Evolutionary conservation across 2,329 filamentous ascomycete genomes (phyloP).

Genomic region (Xylaria sp.): DNA sequence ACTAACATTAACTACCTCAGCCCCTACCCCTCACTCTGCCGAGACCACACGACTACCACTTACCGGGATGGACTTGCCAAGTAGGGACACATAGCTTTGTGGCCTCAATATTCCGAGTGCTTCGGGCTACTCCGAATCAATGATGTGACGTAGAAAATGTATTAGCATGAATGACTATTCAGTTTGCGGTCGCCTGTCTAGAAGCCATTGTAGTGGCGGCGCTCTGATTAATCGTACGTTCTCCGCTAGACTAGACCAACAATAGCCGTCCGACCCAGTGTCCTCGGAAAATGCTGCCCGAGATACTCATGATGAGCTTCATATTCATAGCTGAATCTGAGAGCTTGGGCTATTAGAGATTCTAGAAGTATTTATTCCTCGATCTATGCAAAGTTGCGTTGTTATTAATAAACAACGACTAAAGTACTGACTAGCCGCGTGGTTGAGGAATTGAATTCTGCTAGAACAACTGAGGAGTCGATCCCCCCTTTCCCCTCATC

Average conservation of each 20-base stretch:
- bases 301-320: neutral
- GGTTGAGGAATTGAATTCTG: no score
- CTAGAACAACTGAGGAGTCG: neutral
- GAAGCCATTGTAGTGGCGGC: neutral
- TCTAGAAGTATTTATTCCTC: constrained; percentile 6
- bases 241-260: constrained; percentile 4
- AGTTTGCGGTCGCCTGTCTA: neutral
- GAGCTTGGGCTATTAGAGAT: neutral
- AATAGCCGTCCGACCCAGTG: constrained; percentile 4
- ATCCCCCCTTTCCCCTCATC: constrained; percentile 10
- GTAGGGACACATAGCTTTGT: neutral
- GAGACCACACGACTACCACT: neutral
- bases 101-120: neutral
- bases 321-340: neutral
- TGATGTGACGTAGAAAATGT: no score
- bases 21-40: neutral
- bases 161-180: neutral
- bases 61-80: neutral
- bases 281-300: neutral
- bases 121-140: neutral
- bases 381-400: neutral
- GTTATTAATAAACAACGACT: constrained; percentile 1
- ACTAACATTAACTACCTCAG: neutral
- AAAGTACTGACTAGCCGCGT: no score
- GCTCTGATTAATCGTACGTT: neutral